Evolutionary conservation across 352 stramenopile species (phyloP), one percentile per base, ranked within the genome.

Genomic region (Phytopythium vexans): DNA sequence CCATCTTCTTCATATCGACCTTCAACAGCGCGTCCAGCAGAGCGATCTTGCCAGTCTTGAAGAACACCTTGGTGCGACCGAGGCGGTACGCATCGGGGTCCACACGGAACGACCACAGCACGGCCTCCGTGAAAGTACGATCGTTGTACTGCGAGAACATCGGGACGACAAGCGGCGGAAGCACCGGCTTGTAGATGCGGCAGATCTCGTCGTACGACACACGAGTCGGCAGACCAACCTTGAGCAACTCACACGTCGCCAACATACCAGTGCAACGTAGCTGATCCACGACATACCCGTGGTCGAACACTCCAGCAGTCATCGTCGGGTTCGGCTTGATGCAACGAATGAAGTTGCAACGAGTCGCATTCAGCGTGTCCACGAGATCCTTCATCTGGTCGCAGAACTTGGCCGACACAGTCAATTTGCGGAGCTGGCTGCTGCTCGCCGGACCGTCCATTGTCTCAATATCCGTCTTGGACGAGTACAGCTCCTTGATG

Each of bases 311-410:
- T 10, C 74, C 76, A 7, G 81, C 55, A 2, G 70, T 65, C 82
- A 94, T 94, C 35, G 76, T 91, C 41, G 78, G 63, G 62, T 96
- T 96, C 27, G 96, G 88, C 67, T 96, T 96, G 64, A 96, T 94
- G 68, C 86, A 95, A 32, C 88, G 87, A 41, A 96, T 92, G 45
- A 94, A 96, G 66, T 92, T 89, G 57, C 82, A 92, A 10, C 77
- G 76, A 15, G 86, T 96, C 5, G 74, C 77, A 50, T 92, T 91
- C 38, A 96, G 56, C 52, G 87, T 96, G 45, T 90, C 74, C 37
- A 92, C 85, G 43, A 96, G 76, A 4, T 87, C 66, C 47, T 92
- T 76, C 79, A 96, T 94, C 59, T 96, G 88, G 35, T 86, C 70
- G 47, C 77, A 89, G 62, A 96, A 96, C 56, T 90, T 88, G n/a